These are phyloP conservation scores for Gentiana straminea DNA, from an alignment of 257 asterid genomes.

Conservation along the genomic window DNA sequence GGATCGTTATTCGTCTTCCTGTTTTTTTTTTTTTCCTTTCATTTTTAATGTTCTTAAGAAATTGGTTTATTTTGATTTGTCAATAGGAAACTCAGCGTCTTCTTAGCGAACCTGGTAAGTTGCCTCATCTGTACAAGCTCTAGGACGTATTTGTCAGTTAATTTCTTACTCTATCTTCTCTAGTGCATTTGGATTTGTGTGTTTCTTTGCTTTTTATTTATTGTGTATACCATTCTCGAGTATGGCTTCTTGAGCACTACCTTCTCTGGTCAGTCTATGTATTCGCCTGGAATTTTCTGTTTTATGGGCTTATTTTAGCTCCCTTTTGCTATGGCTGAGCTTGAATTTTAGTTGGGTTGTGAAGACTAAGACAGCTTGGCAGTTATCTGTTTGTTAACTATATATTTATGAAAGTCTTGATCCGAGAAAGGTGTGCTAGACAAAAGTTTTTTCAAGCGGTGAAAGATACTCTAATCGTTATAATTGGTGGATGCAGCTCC, in stretches of 20 bases:
- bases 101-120: conserved; percentile 22
- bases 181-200: background rate
- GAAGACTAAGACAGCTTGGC: background rate
- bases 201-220: background rate
- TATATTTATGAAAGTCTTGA: too few relatives aligned
- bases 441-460: background rate
- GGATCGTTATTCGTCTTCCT: background rate
- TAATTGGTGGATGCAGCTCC: conserved; percentile 44
- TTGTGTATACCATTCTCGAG: background rate
- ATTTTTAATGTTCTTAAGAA: conserved; percentile 1
- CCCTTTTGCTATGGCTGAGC: background rate
- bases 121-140: background rate
- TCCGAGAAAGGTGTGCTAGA: too few relatives aligned
- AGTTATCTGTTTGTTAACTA: too few relatives aligned
- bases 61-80: conserved; percentile 8
- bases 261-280: background rate
- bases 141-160: too few relatives aligned
- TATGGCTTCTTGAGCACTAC: background rate
- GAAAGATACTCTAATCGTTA: too few relatives aligned
- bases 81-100: conserved; percentile 24
- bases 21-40: conserved; percentile 4
- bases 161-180: background rate
- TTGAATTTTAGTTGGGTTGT: conserved; percentile 1
- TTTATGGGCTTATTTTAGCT: too few relatives aligned
- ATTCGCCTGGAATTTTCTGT: too few relatives aligned